Percentiles rank a stretch among this genome's conserved stretches.
Conservation (phyloP, 768 basidiomycete species). For the Dendrothele bispora region DNA sequence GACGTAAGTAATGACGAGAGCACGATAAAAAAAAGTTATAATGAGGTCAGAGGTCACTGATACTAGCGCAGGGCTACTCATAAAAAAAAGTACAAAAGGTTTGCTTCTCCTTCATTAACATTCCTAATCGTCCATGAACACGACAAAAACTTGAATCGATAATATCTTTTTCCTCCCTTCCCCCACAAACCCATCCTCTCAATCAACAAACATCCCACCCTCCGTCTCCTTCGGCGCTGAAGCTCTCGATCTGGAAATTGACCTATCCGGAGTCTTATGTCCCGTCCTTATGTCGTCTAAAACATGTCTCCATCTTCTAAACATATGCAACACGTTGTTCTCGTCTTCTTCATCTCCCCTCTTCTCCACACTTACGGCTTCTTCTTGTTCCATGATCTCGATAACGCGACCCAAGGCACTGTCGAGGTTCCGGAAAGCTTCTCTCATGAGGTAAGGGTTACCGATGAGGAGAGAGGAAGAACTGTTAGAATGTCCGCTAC, state of each 20-base stretch:
- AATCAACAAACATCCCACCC: constrained; percentile 37
- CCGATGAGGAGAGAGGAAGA: constrained; percentile 28
- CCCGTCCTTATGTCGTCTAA: constrained; percentile 30
- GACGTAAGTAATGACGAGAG: too few relatives aligned
- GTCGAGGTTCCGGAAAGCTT: constrained; percentile 44
- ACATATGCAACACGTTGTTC: constrained; percentile 36
- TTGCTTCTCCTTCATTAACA: too few relatives aligned
- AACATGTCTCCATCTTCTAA: constrained; percentile 42
- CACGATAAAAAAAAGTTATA: too few relatives aligned
- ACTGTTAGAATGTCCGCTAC: constrained; percentile 1
- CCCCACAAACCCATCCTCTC: background rate
- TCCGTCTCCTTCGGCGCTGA: constrained; percentile 17
- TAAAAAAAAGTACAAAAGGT: too few relatives aligned
- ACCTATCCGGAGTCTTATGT: constrained; percentile 4
- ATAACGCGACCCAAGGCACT: constrained; percentile 43
- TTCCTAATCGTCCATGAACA: too few relatives aligned
- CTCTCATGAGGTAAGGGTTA: constrained; percentile 48
- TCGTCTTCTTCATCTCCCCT: constrained; percentile 33
- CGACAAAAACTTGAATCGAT: too few relatives aligned
- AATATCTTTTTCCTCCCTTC: background rate
- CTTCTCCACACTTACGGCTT: too few relatives aligned
- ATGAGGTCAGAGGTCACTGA: too few relatives aligned
- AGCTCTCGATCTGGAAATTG: constrained; percentile 13
- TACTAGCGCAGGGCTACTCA: too few relatives aligned
- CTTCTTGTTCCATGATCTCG: constrained; percentile 42